Conservation (phyloP, 2,329 filamentous ascomycete species). For the Fusarium sp. region DNA sequence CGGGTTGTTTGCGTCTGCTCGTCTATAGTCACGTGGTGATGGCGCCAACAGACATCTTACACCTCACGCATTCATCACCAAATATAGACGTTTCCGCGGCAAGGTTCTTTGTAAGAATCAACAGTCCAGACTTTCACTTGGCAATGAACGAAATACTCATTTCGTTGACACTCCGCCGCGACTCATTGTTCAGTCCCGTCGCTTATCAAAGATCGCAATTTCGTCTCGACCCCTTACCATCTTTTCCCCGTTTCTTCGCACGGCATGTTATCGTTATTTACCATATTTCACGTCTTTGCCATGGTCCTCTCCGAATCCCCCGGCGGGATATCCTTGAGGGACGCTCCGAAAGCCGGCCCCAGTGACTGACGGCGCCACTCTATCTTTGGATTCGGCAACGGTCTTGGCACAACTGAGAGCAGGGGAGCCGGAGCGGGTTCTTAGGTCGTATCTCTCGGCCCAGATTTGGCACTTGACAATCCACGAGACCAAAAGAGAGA, state of each 20-base stretch:
- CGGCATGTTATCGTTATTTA: conserved; percentile 11
- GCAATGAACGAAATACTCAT: conserved; percentile 3
- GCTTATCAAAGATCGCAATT: conserved; percentile 34
- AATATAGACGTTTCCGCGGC: conserved; percentile 5
- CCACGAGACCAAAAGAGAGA: neutral
- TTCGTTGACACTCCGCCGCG: conserved; percentile 14
- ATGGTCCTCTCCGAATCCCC: conserved; percentile 5
- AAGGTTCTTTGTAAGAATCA: conserved; percentile 15
- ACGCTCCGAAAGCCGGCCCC: conserved; percentile 15
- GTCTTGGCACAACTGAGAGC: conserved; percentile 38
- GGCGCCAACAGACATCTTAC: neutral
- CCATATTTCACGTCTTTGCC: conserved; percentile 10
- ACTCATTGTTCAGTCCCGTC: conserved; percentile 34
- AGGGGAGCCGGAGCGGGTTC: conserved; percentile 21
- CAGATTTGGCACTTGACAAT: neutral
- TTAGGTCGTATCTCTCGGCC: conserved; percentile 17
- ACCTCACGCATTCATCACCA: neutral
- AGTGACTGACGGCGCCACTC: conserved; percentile 2
- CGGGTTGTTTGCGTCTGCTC: neutral
- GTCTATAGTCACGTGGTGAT: conserved; percentile 17
- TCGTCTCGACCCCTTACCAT: conserved; percentile 25
- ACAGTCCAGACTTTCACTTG: neutral
- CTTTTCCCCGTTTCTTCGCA: conserved; percentile 13
- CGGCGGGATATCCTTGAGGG: conserved; percentile 9
- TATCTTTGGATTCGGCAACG: conserved; percentile 31